A percentile compares a stretch with the other conserved stretches of the same genome.
These are phyloP conservation scores for Mimosa bimucronata DNA, from an alignment of 306 rosid species.

Conservation along the genomic window DNA sequence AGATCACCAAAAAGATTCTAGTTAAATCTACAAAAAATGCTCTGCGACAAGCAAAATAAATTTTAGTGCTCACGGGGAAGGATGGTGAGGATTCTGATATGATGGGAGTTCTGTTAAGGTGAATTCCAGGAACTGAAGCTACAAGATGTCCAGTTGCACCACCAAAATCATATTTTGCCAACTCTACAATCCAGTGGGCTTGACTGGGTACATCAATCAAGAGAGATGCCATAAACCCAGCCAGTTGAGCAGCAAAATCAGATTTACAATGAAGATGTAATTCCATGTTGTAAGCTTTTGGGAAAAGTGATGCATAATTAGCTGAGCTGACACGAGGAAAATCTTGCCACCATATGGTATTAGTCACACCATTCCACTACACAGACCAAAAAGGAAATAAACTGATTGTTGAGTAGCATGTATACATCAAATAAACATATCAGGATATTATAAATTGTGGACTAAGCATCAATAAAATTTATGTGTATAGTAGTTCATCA, in stretches of 20 bases:
- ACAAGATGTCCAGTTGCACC: slow-evolving; percentile 73
- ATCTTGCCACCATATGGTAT: slow-evolving; percentile 95
- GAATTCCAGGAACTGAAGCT: slow-evolving; percentile 80
- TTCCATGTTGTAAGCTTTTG: slow-evolving; percentile 39
- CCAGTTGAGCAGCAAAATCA: slow-evolving; percentile 80
- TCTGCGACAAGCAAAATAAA: slow-evolving; percentile 8
- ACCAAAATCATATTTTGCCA: slow-evolving; percentile 76
- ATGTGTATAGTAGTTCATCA: neutral
- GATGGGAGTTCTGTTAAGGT: slow-evolving; percentile 52
- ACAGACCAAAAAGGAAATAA: slow-evolving; percentile 31
- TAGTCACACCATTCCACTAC: slow-evolving; percentile 80
- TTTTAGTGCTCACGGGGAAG: slow-evolving; percentile 45
- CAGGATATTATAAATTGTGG: neutral
- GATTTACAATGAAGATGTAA: slow-evolving; percentile 45
- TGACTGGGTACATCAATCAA: slow-evolving; percentile 70
- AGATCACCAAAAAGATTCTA: slow-evolving; percentile 16
- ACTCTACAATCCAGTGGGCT: slow-evolving; percentile 71
- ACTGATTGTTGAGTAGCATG: neutral
- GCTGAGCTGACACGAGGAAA: slow-evolving; percentile 54
- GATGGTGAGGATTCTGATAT: slow-evolving; percentile 41
- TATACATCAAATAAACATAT: neutral
- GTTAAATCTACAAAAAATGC: slow-evolving; percentile 18
- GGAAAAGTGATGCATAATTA: slow-evolving; percentile 68
- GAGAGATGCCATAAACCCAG: slow-evolving; percentile 84
- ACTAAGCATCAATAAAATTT: neutral